Conservation (phyloP, 805 yeast genomes). For the Cyberlindnera subsufficiens region DNA sequence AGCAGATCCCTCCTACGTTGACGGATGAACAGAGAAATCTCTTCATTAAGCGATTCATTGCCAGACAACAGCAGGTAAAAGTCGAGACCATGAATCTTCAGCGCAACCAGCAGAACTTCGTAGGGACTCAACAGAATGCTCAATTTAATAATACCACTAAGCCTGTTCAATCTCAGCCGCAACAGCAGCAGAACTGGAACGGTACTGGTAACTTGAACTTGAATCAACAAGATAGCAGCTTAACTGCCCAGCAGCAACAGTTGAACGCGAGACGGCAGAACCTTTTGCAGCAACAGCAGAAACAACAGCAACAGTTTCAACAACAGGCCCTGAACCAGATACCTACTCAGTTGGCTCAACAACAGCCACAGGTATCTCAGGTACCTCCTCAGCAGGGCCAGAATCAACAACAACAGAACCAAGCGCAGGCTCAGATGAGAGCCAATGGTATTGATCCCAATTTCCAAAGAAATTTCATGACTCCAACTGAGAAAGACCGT, state of each 20-base stretch:
- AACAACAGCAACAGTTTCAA: constrained; percentile 16
- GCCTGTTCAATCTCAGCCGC: constrained; percentile 1
- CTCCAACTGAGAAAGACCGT: constrained; percentile 57
- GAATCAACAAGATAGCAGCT: neutral
- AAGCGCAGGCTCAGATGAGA: constrained; percentile 6
- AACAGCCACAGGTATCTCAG: constrained; percentile 6
- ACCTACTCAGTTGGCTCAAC: constrained; percentile 8
- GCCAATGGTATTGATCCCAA: neutral
- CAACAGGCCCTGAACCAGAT: constrained; percentile 7
- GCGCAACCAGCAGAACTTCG: neutral
- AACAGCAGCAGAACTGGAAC: constrained; percentile 11
- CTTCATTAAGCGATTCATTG: constrained; percentile 19
- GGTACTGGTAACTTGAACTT: constrained; percentile 1
- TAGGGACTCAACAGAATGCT: neutral
- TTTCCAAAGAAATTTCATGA: constrained; percentile 15
- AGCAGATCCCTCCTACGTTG: constrained; percentile 16
- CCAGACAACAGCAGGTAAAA: constrained; percentile 21
- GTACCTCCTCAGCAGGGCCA: constrained; percentile 10
- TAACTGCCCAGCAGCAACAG: constrained; percentile 4
- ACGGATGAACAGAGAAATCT: constrained; percentile 21
- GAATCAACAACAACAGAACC: constrained; percentile 17
- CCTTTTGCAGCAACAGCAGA: constrained; percentile 9
- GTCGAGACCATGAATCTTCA: constrained; percentile 5
- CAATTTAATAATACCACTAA: constrained; percentile 1
- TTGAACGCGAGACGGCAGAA: constrained; percentile 8